Percentiles rank a stretch among this genome's conserved stretches.
These are phyloP conservation scores for Phytophthora hybrid DNA, from an alignment of 352 stramenopile species.

Conservation along the genomic window DNA sequence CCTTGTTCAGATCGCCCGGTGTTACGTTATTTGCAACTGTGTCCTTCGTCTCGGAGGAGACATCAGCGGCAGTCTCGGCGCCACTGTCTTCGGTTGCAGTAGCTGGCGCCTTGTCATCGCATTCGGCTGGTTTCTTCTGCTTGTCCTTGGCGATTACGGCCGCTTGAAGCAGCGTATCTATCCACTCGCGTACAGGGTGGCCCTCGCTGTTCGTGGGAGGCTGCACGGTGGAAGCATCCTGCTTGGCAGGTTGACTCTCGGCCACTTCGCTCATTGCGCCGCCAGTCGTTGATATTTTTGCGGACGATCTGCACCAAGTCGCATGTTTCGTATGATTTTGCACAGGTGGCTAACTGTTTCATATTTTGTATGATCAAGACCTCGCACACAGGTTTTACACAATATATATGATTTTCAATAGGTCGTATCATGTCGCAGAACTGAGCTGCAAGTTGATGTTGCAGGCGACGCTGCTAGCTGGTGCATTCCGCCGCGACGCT, in stretches of 20 bases:
- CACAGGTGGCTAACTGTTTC: neutral
- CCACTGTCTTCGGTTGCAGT: constrained; percentile 8
- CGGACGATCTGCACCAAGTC: constrained; percentile 25
- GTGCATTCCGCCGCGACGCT: constrained; percentile 16
- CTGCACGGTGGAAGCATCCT: constrained; percentile 9
- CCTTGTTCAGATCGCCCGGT: constrained; percentile 6
- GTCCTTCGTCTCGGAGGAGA: constrained; percentile 4
- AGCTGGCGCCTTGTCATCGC: constrained; percentile 9
- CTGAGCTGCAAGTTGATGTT: constrained; percentile 9
- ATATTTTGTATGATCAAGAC: neutral
- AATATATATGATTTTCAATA: neutral
- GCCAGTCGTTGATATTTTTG: constrained; percentile 5
- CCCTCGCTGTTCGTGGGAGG: constrained; percentile 28
- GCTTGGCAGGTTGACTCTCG: constrained; percentile 23
- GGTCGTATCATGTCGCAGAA: constrained; percentile 47
- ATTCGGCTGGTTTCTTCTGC: constrained; percentile 29
- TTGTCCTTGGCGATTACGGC: constrained; percentile 80
- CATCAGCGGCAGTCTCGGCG: neutral
- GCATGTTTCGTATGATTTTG: constrained; percentile 9
- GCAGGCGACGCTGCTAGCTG: neutral
- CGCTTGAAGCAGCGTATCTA: constrained; percentile 80
- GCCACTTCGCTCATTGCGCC: constrained; percentile 39
- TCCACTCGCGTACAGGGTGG: constrained; percentile 74
- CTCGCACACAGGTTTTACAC: neutral
- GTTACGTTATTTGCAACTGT: constrained; percentile 5